Base-by-base conservation (phyloP, 345 rosid species). In the Stellera chamaejasme region DNA sequence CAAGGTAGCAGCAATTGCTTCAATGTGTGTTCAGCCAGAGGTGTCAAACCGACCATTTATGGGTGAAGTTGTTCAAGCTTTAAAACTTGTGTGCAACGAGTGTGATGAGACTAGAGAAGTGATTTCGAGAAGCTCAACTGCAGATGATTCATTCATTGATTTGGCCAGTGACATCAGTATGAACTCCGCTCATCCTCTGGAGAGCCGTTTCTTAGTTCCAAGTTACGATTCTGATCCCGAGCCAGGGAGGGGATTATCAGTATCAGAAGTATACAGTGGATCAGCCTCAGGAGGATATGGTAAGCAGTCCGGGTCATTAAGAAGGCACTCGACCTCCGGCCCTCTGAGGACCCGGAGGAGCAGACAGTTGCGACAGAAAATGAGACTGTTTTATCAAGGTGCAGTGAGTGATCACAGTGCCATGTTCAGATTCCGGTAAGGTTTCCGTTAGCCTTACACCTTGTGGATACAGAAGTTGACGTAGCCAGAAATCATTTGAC, bases 31-130 rank as follows among this genome's bases (percentile, higher is more conserved):
- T 55, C 99, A 93, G 59, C 91, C 83, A 1, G 99, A 93, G 79
- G 99, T 87, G 46, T 85, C 93, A 0, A 85, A 93, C 80, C 93
- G 96, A 15, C 96, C 98, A 47, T 88, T 88, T 71, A 92, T 88
- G 98, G 96, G 99, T 3, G 99, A 93, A 72, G 97, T 93, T 23
- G 96, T 93, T 58, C 99, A 93, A 71, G 99, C 99, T 50, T 73
- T 93, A 63, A 93, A 93, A 71, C 77, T 93, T 23, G 93, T 93
- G 2, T 77, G 84, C 59, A 82, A 87, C 13, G 97, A 92, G 69
- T 88, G 94, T 25, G 83, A 89, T n/a, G 94, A 81, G 73, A 85
- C 87, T 2, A 84, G 69, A 57, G 93, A 83, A 58, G 72, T 75
- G 7, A 77, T 76, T 27, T 85, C 92, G 16, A 63, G 69, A 54